Base-by-base conservation (phyloP, 192 early-diverging fungal species). In the Chytriomyces sp. region DNA sequence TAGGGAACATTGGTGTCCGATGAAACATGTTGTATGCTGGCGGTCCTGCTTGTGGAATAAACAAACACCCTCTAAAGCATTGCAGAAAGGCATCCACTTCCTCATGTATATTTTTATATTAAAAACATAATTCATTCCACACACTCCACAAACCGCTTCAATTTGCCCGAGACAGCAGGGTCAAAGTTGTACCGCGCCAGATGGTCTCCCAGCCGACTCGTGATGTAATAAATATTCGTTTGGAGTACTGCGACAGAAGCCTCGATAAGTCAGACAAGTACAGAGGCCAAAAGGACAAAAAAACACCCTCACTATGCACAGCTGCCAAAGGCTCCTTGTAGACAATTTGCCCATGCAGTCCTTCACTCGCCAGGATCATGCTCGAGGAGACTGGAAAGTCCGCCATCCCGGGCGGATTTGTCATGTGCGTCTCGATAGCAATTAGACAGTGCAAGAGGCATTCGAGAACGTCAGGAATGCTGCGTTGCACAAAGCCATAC, bases 151-250 rank as follows among this genome's bases (percentile, higher is more conserved):
- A 73, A 73, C 34, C 44, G 25, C 1, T 59, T 64, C 39, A 74
- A 38, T 52, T 66, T 74, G 10, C 34, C 53, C 30, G 73, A 44
- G 55, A 66, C 52, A 17, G 14, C 28, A 1, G 36, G 31, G 8
- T 74, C 54, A 39, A 74, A 55, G 22, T 55, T 44, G 63, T 66
- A 74, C 36, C 56, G n/a, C 10, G 44, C 73, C 17, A 74, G 22
- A 44, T 74, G 44, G 25, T 39, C 56, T 3, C 53, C 52, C 14
- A 74, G 41, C 3, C 33, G 10, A 2, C 63, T 66, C 8, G 49
- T 62, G 10, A 74, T 64, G 36, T 32, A 44, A 66, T 74, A 74
- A 40, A 74, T 58, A 22, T 52, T 58, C 17, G 52, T 74, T 37
- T 59, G 41, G 14, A 74, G 64, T 25, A 62, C 73, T 74, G 38